A percentile compares a stretch with the other conserved stretches of the same genome.
These are phyloP conservation scores for Entomortierella beljakovae DNA, from an alignment of 192 early-diverging fungal genomes.

Conservation along the genomic window DNA sequence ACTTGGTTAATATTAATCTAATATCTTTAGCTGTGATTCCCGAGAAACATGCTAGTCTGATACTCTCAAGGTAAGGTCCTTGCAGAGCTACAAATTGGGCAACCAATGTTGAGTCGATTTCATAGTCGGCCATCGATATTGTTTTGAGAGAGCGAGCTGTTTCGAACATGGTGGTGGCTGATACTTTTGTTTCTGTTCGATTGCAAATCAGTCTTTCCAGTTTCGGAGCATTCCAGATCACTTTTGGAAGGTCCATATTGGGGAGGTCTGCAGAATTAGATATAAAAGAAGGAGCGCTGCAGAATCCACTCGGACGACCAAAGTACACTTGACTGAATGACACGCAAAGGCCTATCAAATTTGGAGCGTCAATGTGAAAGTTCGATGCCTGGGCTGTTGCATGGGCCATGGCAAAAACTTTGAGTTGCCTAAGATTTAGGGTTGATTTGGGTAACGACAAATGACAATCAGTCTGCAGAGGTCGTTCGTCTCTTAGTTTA, in stretches of 20 bases:
- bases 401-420: constrained; percentile 16
- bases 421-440: constrained; percentile 21
- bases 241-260: neutral
- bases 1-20: constrained; percentile 12
- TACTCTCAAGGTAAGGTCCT: constrained; percentile 19
- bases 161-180: neutral
- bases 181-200: constrained; percentile 16
- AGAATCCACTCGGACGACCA: neutral
- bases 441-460: neutral
- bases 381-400: constrained; percentile 3
- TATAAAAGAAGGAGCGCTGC: neutral
- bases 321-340: constrained; percentile 33
- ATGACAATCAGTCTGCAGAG: neutral
- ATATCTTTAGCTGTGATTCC: constrained; percentile 23
- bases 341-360: constrained; percentile 2
- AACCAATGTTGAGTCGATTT: constrained; percentile 14
- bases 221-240: constrained; percentile 22
- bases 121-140: constrained; percentile 25
- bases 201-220: constrained; percentile 18
- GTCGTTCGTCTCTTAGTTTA: neutral
- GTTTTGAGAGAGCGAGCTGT: neutral
- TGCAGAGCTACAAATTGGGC: constrained; percentile 8
- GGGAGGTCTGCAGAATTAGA: neutral
- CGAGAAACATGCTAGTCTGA: constrained; percentile 28
- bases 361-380: constrained; percentile 20